phyloP scores from a whole-genome alignment of 768 basidiomycete species.

The Russula griseocarnosa region DNA sequence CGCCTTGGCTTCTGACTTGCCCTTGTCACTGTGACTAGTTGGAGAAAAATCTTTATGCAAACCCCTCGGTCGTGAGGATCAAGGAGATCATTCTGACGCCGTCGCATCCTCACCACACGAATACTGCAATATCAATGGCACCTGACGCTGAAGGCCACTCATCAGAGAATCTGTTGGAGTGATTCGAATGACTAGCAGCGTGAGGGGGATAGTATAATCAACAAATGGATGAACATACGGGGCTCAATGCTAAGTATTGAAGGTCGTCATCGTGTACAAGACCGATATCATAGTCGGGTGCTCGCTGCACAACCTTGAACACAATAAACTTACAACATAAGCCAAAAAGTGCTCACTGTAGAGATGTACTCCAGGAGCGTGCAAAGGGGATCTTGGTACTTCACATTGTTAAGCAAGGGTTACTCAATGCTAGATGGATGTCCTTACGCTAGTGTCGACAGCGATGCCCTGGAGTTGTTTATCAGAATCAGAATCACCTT shows the following conservation, averaged over 20 bases:
- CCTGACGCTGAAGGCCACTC: neutral
- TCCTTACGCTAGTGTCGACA: neutral
- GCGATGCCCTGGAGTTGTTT: neutral
- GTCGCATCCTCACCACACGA: neutral
- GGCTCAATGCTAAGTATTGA: neutral
- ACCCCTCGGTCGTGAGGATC: neutral
- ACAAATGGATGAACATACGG: neutral
- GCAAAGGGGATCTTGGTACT: conserved; percentile 1
- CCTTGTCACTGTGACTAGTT: neutral
- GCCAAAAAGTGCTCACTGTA: neutral
- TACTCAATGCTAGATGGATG: too few species aligned
- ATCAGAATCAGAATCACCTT: neutral
- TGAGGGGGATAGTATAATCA: neutral
- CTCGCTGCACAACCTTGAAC: neutral
- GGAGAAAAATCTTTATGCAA: neutral
- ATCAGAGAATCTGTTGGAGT: neutral
- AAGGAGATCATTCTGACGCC: neutral
- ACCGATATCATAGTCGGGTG: neutral
- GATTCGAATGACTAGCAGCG: neutral
- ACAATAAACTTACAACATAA: neutral
- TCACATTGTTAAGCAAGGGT: neutral
- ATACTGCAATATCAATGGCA: neutral
- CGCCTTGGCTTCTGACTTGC: neutral
- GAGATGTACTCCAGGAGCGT: conserved; percentile 3
- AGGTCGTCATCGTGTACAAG: conserved; percentile 7